Evolutionary conservation across 108 stramenopile species (phyloP).

Genomic region (Poteriospumella lacustris): DNA sequence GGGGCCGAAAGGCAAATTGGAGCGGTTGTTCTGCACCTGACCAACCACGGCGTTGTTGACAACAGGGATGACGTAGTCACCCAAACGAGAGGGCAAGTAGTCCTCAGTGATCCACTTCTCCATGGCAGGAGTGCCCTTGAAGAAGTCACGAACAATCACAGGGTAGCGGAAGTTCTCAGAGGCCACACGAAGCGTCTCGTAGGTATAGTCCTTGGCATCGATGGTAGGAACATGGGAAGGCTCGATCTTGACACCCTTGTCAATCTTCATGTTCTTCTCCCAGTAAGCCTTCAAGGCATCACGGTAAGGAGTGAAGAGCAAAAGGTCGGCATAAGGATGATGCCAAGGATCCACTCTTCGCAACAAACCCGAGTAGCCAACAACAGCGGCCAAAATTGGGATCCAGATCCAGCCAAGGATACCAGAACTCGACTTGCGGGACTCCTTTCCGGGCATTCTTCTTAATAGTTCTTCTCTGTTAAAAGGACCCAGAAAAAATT

Average conservation of each 20-base stretch:
- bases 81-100: conserved; percentile 13
- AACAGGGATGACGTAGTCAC: conserved; percentile 13
- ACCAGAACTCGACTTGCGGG: background rate
- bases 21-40: conserved; percentile 14
- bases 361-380: background rate
- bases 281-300: background rate
- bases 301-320: conserved; percentile 2
- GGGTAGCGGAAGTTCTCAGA: conserved; percentile 27
- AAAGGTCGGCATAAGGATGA: background rate
- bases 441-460: too few species aligned
- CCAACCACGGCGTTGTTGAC: background rate
- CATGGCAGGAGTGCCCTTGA: background rate
- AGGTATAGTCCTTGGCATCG: conserved; percentile 10
- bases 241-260: background rate
- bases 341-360: background rate
- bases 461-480: too few species aligned
- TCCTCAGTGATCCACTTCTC: conserved; percentile 3
- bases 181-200: conserved; percentile 2
- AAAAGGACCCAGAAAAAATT: too few species aligned
- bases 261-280: background rate
- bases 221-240: conserved; percentile 15
- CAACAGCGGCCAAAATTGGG: background rate
- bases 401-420: background rate
- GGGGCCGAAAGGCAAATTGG: background rate
- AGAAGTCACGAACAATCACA: conserved; percentile 13